Conservation (phyloP, 805 yeast genomes). For the Kodamaea restingae region DNA sequence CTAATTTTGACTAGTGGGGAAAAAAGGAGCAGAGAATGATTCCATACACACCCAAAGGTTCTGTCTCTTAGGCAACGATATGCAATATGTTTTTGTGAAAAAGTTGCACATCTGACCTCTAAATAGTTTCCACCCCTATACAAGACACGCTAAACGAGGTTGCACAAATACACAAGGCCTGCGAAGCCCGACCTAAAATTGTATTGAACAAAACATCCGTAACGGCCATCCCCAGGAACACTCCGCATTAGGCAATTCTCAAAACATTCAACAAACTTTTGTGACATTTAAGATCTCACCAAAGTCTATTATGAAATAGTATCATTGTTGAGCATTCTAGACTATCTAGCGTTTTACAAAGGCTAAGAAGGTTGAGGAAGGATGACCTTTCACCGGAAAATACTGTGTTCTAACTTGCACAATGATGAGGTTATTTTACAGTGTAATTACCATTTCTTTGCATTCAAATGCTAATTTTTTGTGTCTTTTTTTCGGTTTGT, state of each 20-base stretch:
- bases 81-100: not conserved
- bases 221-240: not conserved
- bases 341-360: too few species aligned
- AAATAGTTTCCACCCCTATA: not conserved
- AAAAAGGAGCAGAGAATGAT: not conserved
- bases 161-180: not conserved
- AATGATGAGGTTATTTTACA: too few species aligned
- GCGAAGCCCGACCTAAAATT: not conserved
- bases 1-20: conserved; percentile 2
- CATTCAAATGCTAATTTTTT: too few species aligned
- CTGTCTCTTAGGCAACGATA: conserved; percentile 1
- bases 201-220: not conserved
- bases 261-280: not conserved
- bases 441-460: too few species aligned
- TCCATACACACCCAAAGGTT: not conserved
- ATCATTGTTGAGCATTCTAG: too few species aligned
- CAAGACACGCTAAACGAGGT: not conserved
- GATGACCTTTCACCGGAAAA: too few species aligned
- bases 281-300: too few species aligned
- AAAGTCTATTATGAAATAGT: too few species aligned
- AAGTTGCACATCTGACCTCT: not conserved
- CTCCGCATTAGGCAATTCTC: not conserved
- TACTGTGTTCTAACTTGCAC: too few species aligned
- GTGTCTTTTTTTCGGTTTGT: too few species aligned
- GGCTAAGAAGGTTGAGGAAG: too few species aligned